These are phyloP conservation scores for Entomortierella lignicola DNA, from an alignment of 192 early-diverging fungal species.

Conservation along the genomic window DNA sequence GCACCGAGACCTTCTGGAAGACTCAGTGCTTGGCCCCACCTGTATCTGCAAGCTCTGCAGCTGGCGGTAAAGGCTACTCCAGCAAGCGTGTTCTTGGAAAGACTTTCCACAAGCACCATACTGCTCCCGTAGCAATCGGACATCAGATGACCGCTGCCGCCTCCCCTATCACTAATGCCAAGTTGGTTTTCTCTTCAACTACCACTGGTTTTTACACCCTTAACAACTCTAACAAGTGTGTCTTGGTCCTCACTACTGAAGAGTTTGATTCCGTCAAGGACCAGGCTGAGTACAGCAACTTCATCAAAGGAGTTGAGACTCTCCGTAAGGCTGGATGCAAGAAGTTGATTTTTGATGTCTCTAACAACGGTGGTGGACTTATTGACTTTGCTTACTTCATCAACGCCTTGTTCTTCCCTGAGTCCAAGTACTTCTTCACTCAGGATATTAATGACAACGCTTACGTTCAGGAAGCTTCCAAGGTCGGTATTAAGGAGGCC, in stretches of 20 bases:
- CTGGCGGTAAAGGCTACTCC: constrained; percentile 14
- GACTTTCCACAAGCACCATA: constrained; percentile 1
- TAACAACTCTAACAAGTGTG: constrained; percentile 35
- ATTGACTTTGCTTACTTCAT: constrained; percentile 50
- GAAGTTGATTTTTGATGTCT: constrained; percentile 54
- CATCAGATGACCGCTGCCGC: not conserved
- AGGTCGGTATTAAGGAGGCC: constrained; percentile 13
- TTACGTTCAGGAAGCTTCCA: constrained; percentile 25
- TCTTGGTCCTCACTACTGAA: constrained; percentile 43
- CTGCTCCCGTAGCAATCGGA: constrained; percentile 17
- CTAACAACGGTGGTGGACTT: constrained; percentile 54
- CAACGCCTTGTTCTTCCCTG: constrained; percentile 49
- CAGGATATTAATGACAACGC: constrained; percentile 24
- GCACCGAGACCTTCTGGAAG: constrained; percentile 45
- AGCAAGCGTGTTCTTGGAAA: constrained; percentile 26
- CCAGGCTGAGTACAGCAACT: constrained; percentile 21
- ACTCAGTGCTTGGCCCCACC: constrained; percentile 28
- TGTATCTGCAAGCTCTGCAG: no score
- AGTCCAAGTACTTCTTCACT: constrained; percentile 26
- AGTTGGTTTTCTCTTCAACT: constrained; percentile 10
- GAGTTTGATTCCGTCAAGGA: constrained; percentile 26
- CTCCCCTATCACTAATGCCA: constrained; percentile 29
- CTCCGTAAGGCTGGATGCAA: constrained; percentile 37
- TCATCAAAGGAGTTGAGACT: constrained; percentile 33
- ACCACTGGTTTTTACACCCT: constrained; percentile 38